Percentiles rank a stretch among this genome's conserved stretches.
phyloP scores from a whole-genome alignment of 345 rosid genomes.

The Hypericum androsaemum region DNA sequence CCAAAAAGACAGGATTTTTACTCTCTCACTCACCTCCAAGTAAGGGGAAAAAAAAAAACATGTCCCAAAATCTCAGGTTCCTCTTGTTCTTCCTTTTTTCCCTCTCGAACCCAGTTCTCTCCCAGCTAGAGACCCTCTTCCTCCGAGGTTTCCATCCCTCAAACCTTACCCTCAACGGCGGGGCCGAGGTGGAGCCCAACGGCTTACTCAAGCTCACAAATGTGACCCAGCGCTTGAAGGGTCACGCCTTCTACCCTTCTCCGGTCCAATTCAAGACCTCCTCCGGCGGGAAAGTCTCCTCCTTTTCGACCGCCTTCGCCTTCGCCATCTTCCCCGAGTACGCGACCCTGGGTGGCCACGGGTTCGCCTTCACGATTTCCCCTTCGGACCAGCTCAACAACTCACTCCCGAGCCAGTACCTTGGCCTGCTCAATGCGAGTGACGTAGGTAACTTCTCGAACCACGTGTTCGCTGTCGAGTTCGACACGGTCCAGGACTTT shows the following conservation, averaged over 20 bases:
- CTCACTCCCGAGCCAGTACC: conserved; percentile 7
- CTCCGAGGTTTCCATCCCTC: conserved; percentile 9
- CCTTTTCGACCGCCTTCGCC: conserved; percentile 79
- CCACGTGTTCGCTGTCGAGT: conserved; percentile 73
- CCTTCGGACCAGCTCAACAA: conserved; percentile 46
- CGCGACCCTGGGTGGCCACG: conserved; percentile 67
- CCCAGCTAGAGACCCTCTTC: conserved; percentile 11
- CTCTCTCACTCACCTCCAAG: no score
- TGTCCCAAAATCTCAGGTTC: background rate
- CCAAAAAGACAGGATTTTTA: no score
- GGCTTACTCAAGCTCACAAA: conserved; percentile 60
- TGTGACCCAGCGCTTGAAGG: conserved; percentile 35
- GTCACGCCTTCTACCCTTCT: conserved; percentile 74
- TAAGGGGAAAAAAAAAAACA: background rate
- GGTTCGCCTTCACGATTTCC: conserved; percentile 64
- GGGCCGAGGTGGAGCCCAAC: conserved; percentile 33
- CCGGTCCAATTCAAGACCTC: conserved; percentile 49
- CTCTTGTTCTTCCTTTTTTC: conserved; percentile 2
- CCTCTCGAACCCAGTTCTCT: conserved; percentile 9
- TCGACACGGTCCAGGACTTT: conserved; percentile 63
- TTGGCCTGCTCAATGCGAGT: conserved; percentile 12
- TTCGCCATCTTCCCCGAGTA: conserved; percentile 64
- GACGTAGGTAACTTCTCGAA: conserved; percentile 39
- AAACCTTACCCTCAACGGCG: conserved; percentile 37
- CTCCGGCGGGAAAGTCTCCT: conserved; percentile 26